Base-by-base conservation (phyloP, 192 early-diverging fungal genomes). In the Coemansia furcata region DNA sequence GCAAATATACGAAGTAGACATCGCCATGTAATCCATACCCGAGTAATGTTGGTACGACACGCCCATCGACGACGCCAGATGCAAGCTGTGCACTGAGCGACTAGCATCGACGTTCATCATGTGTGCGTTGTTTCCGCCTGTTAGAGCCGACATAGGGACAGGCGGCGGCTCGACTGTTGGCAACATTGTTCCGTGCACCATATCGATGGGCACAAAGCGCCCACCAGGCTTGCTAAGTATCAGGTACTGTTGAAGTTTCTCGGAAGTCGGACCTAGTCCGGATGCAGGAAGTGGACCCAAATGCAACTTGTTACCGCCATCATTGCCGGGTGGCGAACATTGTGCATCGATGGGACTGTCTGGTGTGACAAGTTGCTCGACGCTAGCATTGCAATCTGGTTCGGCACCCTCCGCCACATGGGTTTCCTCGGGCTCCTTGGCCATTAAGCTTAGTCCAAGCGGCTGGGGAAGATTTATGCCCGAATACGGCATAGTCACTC, bases 171-270 rank as follows among this genome's bases (percentile, higher is more conserved):
- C 74, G 11, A 82, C 68, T 3, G 80, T 77, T 7, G 74, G 67
- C 43, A 82, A 60, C 50, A 82, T 72, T 10, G 60, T 66, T 29
- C 72, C 69, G 6, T 74, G 55, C 7, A 66, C 19, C 80, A 82
- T 82, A 37, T 82, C 80, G 23, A 82, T 82, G 2, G 80, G 80
- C 23, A 82, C 80, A 67, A 82, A 82, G n/a, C 80, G 75, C n/a
- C 75, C 75, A 26, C 80, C 80, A 14, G 80, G 80, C 72, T 82
- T 82, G 63, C 80, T 82, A 23, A 82, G 65, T 14, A 82, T 73
- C 63, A 82, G 35, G 36, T 77, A 82, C 71, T 50, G 63, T 42
- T 77, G 80, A 26, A 33, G 29, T 0, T 61, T 62, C 35, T 62
- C 36, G n/a, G 58, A 2, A 38, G 21, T 21, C 14, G 36, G 3